These are phyloP conservation scores for Mortierella sp. DNA, from an alignment of 371 early-diverging fungal species.

Conservation along the genomic window DNA sequence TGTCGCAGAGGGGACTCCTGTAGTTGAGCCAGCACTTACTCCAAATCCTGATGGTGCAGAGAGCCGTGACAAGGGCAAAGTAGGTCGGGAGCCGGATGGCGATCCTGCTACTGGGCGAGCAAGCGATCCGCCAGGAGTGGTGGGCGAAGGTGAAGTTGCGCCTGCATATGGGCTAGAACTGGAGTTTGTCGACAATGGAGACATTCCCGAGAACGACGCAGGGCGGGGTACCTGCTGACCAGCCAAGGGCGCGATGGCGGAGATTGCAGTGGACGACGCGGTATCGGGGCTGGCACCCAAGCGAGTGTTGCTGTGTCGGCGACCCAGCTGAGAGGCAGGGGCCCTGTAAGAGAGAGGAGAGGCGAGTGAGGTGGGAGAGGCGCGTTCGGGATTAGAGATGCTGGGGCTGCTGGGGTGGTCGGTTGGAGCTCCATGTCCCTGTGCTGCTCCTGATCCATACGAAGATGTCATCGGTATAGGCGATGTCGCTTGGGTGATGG, in stretches of 20 bases:
- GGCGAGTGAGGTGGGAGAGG: conserved; percentile 28
- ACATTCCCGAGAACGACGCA: conserved; percentile 33
- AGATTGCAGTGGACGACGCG: not conserved
- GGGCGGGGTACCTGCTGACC: conserved; percentile 20
- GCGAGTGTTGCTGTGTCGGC: conserved; percentile 28
- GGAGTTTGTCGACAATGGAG: conserved; percentile 30
- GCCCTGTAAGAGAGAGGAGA: conserved; percentile 23
- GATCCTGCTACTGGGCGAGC: conserved; percentile 28
- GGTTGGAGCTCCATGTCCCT: not conserved
- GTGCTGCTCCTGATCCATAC: conserved; percentile 3
- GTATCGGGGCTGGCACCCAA: conserved; percentile 19
- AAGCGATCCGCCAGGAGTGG: conserved; percentile 9
- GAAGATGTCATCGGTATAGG: conserved; percentile 17
- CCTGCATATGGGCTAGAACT: conserved; percentile 18
- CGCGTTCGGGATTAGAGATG: conserved; percentile 21
- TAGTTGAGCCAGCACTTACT: conserved; percentile 1
- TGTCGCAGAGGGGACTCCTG: conserved; percentile 5
- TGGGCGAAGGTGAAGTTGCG: conserved; percentile 44
- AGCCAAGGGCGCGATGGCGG: conserved; percentile 5
- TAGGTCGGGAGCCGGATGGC: conserved; percentile 33
- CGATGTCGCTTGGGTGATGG: not conserved
- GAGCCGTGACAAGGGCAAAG: conserved; percentile 30
- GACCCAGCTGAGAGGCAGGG: conserved; percentile 26
- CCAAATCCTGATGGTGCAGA: conserved; percentile 2
- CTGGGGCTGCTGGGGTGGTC: conserved; percentile 6